Evolutionary conservation across 2,329 filamentous ascomycete genomes (phyloP), one percentile per base, ranked within the genome.

Genomic region (Scedosporium boydii): DNA sequence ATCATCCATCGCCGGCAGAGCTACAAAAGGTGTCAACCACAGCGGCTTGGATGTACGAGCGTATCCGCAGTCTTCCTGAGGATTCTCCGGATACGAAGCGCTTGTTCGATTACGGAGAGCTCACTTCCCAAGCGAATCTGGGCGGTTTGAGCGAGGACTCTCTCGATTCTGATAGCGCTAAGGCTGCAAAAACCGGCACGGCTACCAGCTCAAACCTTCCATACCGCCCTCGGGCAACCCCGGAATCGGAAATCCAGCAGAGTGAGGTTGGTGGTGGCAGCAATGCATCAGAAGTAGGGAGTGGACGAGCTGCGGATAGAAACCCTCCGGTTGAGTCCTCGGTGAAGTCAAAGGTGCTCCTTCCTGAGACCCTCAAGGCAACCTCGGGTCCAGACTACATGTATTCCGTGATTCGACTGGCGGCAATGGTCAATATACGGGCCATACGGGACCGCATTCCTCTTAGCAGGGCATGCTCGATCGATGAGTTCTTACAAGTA

Each of bases 401-500:
- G 65, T 82, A 83, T 68, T 72, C 76, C 48, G 75, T 76, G 9
- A 74, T 82, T 10, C 77, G 79, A 2, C 70, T 74, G 56, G 74
- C 78, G 0, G 78, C 80, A 0, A 69, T 80, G 5, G 69, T 83
- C 26, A 83, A 82, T 70, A 76, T 75, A 62, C 72, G 73, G 3
- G 78, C 80, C 2, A 78, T 83, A 51, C 68, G 75, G 34, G 64
- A 68, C 9, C 76, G 78, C 3, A 70, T 67, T 2, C 77, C 80
- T 0, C 78, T 81, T 14, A 75, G 75, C 60, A 63, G 67, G 5
- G 69, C 77, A 0, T 78, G 80, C 61, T 71, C 70, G 3, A 64
- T 71, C 3, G 64, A 67, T 7, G 77, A 80, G 53, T 77, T 80
- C 63, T 62, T 72, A 9, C 67, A 68, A 53, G 73, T 83, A 4